phyloP scores from a whole-genome alignment of 2,329 filamentous ascomycete species.

The Sphaerulina vaccinii region DNA sequence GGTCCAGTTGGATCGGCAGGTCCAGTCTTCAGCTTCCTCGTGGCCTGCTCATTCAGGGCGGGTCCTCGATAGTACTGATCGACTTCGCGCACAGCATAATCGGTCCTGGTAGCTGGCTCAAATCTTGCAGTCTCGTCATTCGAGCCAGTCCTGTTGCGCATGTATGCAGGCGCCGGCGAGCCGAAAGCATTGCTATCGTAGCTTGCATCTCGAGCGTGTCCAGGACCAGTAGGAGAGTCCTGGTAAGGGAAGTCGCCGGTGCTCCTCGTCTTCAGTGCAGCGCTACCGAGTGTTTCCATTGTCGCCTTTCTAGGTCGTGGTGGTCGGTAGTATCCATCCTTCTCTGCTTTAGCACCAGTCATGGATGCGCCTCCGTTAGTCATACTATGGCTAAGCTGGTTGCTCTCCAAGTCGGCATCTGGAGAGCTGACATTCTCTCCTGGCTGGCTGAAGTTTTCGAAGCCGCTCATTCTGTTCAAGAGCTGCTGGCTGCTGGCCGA shows the following conservation, averaged over 20 bases:
- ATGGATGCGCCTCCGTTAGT: slow-evolving; percentile 13
- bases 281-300: slow-evolving; percentile 52
- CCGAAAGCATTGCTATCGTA: slow-evolving; percentile 41
- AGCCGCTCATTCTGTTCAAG: slow-evolving; percentile 53
- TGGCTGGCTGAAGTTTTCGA: slow-evolving; percentile 55
- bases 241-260: slow-evolving; percentile 42
- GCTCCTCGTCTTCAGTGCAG: slow-evolving; percentile 44
- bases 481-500: slow-evolving; percentile 63
- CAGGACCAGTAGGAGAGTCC: slow-evolving; percentile 40
- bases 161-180: slow-evolving; percentile 55
- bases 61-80: slow-evolving; percentile 97
- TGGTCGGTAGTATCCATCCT: slow-evolving; percentile 84
- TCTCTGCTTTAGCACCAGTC: slow-evolving; percentile 22
- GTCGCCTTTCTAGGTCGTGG: slow-evolving; percentile 70
- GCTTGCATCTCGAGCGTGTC: slow-evolving; percentile 32
- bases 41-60: slow-evolving; percentile 75
- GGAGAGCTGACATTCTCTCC: slow-evolving; percentile 58
- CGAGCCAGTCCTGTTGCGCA: slow-evolving; percentile 54
- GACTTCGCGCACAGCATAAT: slow-evolving; percentile 91
- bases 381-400: slow-evolving; percentile 9
- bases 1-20: slow-evolving; percentile 92
- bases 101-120: slow-evolving; percentile 50
- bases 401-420: slow-evolving; percentile 22
- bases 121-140: slow-evolving; percentile 42
- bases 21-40: slow-evolving; percentile 84